Conservation (phyloP, 495 filamentous ascomycete genomes). For the Neurospora terricola region DNA sequence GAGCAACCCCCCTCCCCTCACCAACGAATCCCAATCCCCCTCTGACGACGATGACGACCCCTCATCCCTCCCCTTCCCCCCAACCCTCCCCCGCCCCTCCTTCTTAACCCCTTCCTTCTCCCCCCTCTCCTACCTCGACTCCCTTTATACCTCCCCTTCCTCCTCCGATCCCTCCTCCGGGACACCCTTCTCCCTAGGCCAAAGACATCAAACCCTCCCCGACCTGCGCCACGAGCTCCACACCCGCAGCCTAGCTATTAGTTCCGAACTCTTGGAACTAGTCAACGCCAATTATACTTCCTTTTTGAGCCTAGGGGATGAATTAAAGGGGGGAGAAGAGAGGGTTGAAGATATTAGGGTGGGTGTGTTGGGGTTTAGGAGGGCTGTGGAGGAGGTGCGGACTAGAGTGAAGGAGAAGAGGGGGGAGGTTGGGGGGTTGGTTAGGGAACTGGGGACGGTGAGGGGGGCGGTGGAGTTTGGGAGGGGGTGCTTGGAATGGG, state of each 20-base stretch:
- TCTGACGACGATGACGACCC: constrained; percentile 45
- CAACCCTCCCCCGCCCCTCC: constrained; percentile 64
- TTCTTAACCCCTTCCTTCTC: constrained; percentile 69
- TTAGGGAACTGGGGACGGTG: constrained; percentile 30
- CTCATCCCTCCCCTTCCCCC: constrained; percentile 61
- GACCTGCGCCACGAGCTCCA: constrained; percentile 83
- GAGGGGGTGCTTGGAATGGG: constrained; percentile 59
- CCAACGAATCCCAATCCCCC: constrained; percentile 18
- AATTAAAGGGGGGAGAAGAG: constrained; percentile 80
- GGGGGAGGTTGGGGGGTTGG: constrained; percentile 28
- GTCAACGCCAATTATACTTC: constrained; percentile 91
- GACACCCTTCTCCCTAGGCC: not conserved
- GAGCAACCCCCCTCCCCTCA: constrained; percentile 16
- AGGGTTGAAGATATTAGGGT: constrained; percentile 86
- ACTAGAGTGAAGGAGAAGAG: constrained; percentile 29
- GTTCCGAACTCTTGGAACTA: constrained; percentile 78
- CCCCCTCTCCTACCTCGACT: constrained; percentile 61
- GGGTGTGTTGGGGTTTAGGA: constrained; percentile 70
- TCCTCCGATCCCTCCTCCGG: too few relatives aligned
- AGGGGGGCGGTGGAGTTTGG: constrained; percentile 42
- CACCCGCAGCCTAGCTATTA: constrained; percentile 60
- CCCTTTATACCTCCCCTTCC: not conserved
- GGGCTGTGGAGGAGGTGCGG: constrained; percentile 56
- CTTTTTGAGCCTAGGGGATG: constrained; percentile 73
- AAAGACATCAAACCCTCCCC: constrained; percentile 83